Base-by-base conservation (phyloP, 2,329 filamentous ascomycete species). In the Colletotrichum acutatum region DNA sequence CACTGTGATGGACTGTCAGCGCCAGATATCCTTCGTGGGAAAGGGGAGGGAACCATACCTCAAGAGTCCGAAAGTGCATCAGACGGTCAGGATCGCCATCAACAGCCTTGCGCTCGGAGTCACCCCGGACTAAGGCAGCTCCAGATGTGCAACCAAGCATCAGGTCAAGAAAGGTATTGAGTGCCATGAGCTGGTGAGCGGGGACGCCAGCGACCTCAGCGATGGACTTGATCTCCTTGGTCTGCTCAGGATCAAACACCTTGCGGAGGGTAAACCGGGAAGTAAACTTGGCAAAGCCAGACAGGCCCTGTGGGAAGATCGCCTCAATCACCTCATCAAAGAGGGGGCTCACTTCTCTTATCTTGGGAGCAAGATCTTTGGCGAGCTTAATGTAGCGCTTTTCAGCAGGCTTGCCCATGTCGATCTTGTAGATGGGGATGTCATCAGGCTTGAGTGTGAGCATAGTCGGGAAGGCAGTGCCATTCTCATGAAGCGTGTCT, bases 131-230 rank as follows among this genome's bases (percentile, higher is more conserved):
- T 37, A 70, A 42, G 1, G 32, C 56, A 5, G 61, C 53, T 11
- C 89, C 89, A 73, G 88, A 90, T 0, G 90, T 91, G 78, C 90
- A 92, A 2, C 90, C 90, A 84, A 92, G 88, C 61, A 92, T 82
- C 6, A 87, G 80, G 78, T 92, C 90, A 0, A 92, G 83, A 2
- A 91, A 80, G 2, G 88, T 87, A 76, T 92, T 92, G 71, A 91
- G 84, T 3, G 86, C 85, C 7, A 92, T 84, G 1, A 92, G 80
- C 1, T 91, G 80, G 76, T 89, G 90, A 75, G 91, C 80, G 3
- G 87, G 83, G 5, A 92, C 82, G 0, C 85, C 86, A 1, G 84
- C 86, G 3, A 80, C 82, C 30, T 82, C 77, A 49, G 84, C 83
- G 42, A 92, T 90, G 0, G 90, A 89, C 26, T 79, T 83, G 28